Evolutionary conservation across 2,329 filamentous ascomycete species (phyloP).

Genomic region (Sporothrix humicola): DNA sequence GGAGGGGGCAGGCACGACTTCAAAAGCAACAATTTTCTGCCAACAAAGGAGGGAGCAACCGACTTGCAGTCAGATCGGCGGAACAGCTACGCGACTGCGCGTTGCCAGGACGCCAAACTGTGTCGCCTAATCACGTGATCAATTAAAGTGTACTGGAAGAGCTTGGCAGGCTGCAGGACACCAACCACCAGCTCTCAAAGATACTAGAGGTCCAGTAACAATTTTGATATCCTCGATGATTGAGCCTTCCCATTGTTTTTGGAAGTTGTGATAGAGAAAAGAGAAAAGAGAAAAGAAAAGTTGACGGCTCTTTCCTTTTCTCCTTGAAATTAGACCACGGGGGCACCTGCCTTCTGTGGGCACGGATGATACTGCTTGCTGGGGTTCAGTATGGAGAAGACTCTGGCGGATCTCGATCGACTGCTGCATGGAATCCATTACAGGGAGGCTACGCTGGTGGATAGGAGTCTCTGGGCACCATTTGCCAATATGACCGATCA

Average conservation of each 20-base stretch:
- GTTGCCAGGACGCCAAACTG: slow-evolving; percentile 30
- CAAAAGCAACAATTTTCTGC: slow-evolving; percentile 15
- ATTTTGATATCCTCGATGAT: background rate
- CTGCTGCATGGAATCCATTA: background rate
- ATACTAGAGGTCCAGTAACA: background rate
- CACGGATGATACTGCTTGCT: background rate
- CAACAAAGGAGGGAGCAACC: slow-evolving; percentile 16
- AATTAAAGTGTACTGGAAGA: slow-evolving; percentile 18
- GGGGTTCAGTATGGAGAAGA: slow-evolving; percentile 3
- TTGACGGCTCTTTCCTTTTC: too few relatives aligned
- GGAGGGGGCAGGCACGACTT: background rate
- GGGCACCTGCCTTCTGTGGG: background rate
- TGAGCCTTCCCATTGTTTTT: too few relatives aligned
- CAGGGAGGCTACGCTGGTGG: slow-evolving; percentile 1
- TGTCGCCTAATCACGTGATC: slow-evolving; percentile 42
- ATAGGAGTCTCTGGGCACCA: background rate
- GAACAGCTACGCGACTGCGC: slow-evolving; percentile 39
- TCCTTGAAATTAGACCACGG: background rate
- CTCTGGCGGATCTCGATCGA: slow-evolving; percentile 15
- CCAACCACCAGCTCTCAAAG: background rate
- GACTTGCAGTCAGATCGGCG: background rate
- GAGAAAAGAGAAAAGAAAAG: too few relatives aligned
- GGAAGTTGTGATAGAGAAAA: too few relatives aligned
- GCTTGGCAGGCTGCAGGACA: background rate
- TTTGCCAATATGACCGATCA: background rate